Percentiles rank a stretch among this genome's conserved stretches.
These are phyloP conservation scores for Saccharomycopsis malanga DNA, from an alignment of 805 yeast genomes.

Conservation along the genomic window DNA sequence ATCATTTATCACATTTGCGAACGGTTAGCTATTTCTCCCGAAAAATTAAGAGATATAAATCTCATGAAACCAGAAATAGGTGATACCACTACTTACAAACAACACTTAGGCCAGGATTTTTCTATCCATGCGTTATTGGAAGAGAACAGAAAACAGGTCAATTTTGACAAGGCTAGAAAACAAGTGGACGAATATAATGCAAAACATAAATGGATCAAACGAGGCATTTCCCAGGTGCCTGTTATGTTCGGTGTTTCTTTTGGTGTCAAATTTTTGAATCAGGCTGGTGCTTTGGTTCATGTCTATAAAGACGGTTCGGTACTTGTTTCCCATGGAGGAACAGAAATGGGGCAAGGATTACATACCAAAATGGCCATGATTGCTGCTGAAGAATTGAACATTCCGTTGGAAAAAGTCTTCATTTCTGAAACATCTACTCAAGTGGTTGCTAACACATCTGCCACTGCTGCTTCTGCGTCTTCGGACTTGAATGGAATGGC, in stretches of 20 bases:
- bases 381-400: slow-evolving; percentile 37
- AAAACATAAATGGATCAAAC: slow-evolving; percentile 37
- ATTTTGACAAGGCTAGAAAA: slow-evolving; percentile 30
- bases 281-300: slow-evolving; percentile 42
- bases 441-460: slow-evolving; percentile 40
- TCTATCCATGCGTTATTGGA: slow-evolving; percentile 33
- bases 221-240: slow-evolving; percentile 42
- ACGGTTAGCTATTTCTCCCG: slow-evolving; percentile 34
- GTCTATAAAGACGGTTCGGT: slow-evolving; percentile 43
- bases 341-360: slow-evolving; percentile 45
- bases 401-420: slow-evolving; percentile 35
- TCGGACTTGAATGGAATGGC: slow-evolving; percentile 45
- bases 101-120: slow-evolving; percentile 35
- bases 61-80: slow-evolving; percentile 29
- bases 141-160: slow-evolving; percentile 31
- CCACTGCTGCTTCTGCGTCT: slow-evolving; percentile 45
- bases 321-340: slow-evolving; percentile 41
- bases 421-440: slow-evolving; percentile 42
- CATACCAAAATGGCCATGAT: slow-evolving; percentile 44
- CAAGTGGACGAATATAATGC: slow-evolving; percentile 37
- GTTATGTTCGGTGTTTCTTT: slow-evolving; percentile 42
- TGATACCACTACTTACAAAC: slow-evolving; percentile 35
- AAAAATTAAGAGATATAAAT: slow-evolving; percentile 33
- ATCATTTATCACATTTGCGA: slow-evolving; percentile 37
- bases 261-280: slow-evolving; percentile 39